Percentiles rank a stretch among this genome's conserved stretches.
phyloP scores from a whole-genome alignment of 805 yeast genomes.

The Alloascoidea africana region DNA sequence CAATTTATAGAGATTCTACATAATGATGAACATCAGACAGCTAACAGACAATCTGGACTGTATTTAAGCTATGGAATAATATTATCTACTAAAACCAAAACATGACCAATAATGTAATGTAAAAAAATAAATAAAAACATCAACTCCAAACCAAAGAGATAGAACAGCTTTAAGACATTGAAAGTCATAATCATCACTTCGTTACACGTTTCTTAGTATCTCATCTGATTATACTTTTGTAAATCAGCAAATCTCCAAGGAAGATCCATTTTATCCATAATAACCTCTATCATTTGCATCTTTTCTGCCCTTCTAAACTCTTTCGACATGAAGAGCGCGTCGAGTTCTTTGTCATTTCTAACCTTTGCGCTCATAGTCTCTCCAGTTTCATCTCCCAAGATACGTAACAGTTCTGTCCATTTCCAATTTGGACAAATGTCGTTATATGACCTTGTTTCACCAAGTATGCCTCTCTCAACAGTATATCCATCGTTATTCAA shows the following conservation, averaged over 20 bases:
- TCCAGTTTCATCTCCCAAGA: slow-evolving; percentile 37
- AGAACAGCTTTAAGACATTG: too few species aligned
- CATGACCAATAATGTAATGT: too few species aligned
- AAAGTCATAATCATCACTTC: too few species aligned
- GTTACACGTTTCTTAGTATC: too few species aligned
- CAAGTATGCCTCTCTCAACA: slow-evolving; percentile 34
- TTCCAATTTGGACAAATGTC: slow-evolving; percentile 35
- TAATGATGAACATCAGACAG: too few species aligned
- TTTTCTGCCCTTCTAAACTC: slow-evolving; percentile 21
- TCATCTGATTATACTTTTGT: too few species aligned
- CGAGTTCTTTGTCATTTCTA: slow-evolving; percentile 32
- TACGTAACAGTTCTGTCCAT: slow-evolving; percentile 45
- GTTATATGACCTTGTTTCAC: slow-evolving; percentile 33
- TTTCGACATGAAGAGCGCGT: slow-evolving; percentile 22
- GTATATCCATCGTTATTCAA: slow-evolving; percentile 38
- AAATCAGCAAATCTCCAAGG: slow-evolving; percentile 54
- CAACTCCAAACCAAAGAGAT: too few species aligned
- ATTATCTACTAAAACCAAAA: too few species aligned
- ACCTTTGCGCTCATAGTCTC: slow-evolving; percentile 42
- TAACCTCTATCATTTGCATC: slow-evolving; percentile 38
- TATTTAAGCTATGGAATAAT: too few species aligned
- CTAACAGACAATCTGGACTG: too few species aligned
- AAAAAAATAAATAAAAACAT: too few species aligned
- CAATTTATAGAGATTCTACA: too few species aligned
- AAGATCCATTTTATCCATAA: slow-evolving; percentile 46